Evolutionary conservation across 2,329 filamentous ascomycete genomes (phyloP).

Genomic region (Diaporthe sp.): DNA sequence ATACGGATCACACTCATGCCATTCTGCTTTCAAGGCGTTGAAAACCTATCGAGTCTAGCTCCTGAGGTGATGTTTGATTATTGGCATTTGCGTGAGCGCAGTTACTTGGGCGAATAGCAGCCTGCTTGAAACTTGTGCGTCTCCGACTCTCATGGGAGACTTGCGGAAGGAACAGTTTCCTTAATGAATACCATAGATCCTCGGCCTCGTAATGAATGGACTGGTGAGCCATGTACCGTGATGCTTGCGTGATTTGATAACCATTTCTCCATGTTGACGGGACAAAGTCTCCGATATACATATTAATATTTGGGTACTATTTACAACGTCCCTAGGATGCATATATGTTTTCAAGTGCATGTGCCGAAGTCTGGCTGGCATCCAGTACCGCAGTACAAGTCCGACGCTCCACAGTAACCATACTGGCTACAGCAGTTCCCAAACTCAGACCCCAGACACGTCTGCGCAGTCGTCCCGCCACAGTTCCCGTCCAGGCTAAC

Average conservation of each 20-base stretch:
- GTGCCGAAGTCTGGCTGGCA: constrained; percentile 5
- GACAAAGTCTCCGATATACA: too few species aligned
- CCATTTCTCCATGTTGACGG: too few species aligned
- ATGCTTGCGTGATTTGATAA: not conserved
- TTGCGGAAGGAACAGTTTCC: rapidly evolving
- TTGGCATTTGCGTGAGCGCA: not conserved
- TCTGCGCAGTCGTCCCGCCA: constrained; percentile 19
- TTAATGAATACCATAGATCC: too few species aligned
- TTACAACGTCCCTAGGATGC: not conserved
- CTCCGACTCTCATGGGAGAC: not conserved
- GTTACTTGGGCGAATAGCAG: not conserved
- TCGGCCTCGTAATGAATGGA: too few species aligned
- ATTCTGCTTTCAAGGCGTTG: rapidly evolving
- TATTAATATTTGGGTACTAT: not conserved
- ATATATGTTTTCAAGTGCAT: not conserved
- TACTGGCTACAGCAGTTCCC: constrained; percentile 28
- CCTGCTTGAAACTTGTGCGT: too few species aligned
- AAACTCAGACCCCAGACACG: constrained; percentile 11
- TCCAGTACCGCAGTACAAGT: constrained; percentile 10
- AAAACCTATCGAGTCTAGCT: not conserved
- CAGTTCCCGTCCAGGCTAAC: constrained; percentile 15
- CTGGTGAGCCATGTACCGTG: rapidly evolving
- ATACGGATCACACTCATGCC: not conserved
- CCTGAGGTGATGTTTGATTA: not conserved
- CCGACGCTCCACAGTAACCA: not conserved